These are phyloP conservation scores for Ceratobasidium sp. DNA, from an alignment of 1,284 basidiomycete species.

Conservation along the genomic window DNA sequence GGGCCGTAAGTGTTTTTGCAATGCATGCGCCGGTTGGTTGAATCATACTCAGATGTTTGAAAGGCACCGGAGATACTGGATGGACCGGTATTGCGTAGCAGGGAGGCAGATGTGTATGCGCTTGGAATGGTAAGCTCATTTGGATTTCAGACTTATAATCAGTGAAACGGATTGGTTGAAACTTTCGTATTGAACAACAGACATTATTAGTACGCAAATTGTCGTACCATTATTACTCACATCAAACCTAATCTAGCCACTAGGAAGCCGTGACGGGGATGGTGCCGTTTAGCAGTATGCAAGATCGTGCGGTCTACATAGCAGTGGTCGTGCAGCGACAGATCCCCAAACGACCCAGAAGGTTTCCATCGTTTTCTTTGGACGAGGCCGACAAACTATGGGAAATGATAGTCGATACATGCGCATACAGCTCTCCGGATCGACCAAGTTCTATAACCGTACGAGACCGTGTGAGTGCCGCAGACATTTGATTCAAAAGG, in stretches of 20 bases:
- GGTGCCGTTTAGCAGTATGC: not conserved
- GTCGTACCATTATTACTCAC: not conserved
- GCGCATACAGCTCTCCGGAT: not conserved
- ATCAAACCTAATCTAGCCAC: not conserved
- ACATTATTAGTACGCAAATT: not conserved
- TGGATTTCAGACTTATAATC: not conserved
- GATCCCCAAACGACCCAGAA: not conserved
- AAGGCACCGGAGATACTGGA: not conserved
- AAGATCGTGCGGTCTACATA: not conserved
- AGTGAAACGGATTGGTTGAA: too few relatives aligned
- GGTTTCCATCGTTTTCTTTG: not conserved
- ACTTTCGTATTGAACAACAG: not conserved
- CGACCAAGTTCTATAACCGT: not conserved
- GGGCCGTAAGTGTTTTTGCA: slow-evolving; percentile 1
- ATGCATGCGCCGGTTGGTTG: not conserved
- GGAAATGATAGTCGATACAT: not conserved
- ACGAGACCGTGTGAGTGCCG: not conserved
- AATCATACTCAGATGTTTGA: not conserved
- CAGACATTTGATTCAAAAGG: too few relatives aligned
- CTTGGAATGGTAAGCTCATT: slow-evolving; percentile 15
- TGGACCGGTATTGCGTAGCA: not conserved
- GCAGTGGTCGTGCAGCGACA: not conserved
- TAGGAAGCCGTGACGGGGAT: not conserved
- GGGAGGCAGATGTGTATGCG: slow-evolving; percentile 20
- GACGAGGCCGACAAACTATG: not conserved